Conservation (phyloP, 2,329 filamentous ascomycete species). For the Didymella keratinophila region DNA sequence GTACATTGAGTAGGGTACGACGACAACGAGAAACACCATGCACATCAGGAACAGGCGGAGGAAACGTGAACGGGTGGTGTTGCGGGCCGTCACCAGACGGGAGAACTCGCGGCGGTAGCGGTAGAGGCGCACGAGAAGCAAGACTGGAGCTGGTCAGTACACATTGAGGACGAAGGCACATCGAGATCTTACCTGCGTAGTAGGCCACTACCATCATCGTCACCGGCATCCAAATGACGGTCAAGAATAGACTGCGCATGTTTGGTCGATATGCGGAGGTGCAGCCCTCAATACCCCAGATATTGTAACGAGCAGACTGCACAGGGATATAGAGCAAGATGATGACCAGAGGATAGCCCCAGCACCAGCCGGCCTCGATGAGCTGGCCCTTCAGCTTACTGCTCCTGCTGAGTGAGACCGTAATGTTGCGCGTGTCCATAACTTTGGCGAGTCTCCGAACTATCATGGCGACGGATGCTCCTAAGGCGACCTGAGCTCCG, state of each 20-base stretch:
- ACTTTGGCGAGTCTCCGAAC: constrained; percentile 67
- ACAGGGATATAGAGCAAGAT: constrained; percentile 67
- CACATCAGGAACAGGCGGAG: constrained; percentile 68
- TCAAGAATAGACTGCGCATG: constrained; percentile 65
- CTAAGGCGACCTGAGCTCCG: constrained; percentile 61
- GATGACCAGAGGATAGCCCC: constrained; percentile 62
- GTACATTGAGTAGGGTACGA: constrained; percentile 61
- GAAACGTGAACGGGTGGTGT: constrained; percentile 67
- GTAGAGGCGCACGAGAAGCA: constrained; percentile 67
- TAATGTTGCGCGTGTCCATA: constrained; percentile 65
- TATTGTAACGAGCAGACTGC: constrained; percentile 65
- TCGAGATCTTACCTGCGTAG: constrained; percentile 62
- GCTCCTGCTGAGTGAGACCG: constrained; percentile 58
- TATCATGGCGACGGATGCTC: constrained; percentile 64
- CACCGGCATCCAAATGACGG: constrained; percentile 64
- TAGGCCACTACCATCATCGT: constrained; percentile 62
- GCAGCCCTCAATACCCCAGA: constrained; percentile 68
- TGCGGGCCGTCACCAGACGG: constrained; percentile 61
- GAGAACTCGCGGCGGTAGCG: constrained; percentile 67
- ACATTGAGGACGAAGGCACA: neutral
- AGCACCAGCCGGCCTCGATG: constrained; percentile 65
- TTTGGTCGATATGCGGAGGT: constrained; percentile 61
- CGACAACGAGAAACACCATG: constrained; percentile 57
- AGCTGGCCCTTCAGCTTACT: constrained; percentile 57
- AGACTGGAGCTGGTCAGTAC: constrained; percentile 50